phyloP scores from a whole-genome alignment of 2,329 filamentous ascomycete genomes.

The Fusarium sp. region DNA sequence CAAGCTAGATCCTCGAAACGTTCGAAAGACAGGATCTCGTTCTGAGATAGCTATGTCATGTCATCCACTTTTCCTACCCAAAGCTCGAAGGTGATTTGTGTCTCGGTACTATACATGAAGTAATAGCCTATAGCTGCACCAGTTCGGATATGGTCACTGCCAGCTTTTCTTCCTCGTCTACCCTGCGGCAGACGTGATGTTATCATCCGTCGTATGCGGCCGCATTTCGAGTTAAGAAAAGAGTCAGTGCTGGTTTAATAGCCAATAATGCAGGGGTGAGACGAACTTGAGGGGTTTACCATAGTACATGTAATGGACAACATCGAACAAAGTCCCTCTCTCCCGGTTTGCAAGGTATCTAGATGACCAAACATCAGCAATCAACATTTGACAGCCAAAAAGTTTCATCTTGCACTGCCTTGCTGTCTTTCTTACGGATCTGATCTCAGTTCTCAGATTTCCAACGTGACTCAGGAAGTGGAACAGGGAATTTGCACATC shows the following conservation, averaged over 20 bases:
- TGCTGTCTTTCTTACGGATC: conserved; percentile 8
- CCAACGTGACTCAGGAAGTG: conserved; percentile 18
- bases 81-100: conserved; percentile 3
- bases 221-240: conserved; percentile 14
- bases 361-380: conserved; percentile 14
- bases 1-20: conserved; percentile 9
- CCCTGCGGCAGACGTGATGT: conserved; percentile 5
- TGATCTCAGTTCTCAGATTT: conserved; percentile 28
- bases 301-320: background rate
- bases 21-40: background rate
- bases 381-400: background rate
- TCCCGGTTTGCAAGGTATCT: background rate
- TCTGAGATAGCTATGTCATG: conserved; percentile 14
- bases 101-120: background rate
- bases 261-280: conserved; percentile 30
- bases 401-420: conserved; percentile 29
- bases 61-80: conserved; percentile 16
- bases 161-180: conserved; percentile 6
- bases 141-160: background rate
- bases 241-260: background rate
- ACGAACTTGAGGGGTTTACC: conserved; percentile 45
- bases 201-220: conserved; percentile 26
- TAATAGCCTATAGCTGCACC: background rate
- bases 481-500: conserved; percentile 20
- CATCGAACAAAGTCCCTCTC: background rate